These are phyloP conservation scores for Hypoxylon cercidicola DNA, from an alignment of 495 filamentous ascomycete species.

Conservation along the genomic window DNA sequence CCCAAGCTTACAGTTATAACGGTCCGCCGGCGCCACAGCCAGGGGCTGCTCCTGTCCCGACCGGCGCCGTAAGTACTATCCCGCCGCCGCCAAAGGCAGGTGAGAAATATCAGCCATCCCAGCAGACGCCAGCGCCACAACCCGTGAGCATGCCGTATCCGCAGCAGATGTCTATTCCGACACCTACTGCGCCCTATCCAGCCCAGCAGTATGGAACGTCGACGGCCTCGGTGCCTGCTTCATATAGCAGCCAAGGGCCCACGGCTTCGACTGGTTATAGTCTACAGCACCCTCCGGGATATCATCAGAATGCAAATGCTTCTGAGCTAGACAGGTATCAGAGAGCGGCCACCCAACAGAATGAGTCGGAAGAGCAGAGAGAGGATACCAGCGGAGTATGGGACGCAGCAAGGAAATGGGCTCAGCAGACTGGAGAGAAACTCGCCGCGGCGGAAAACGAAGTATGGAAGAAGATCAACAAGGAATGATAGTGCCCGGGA, in stretches of 20 bases:
- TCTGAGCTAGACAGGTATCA: constrained; percentile 52
- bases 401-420: constrained; percentile 68
- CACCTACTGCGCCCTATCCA: constrained; percentile 46
- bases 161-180: constrained; percentile 55
- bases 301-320: constrained; percentile 67
- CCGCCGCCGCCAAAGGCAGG: constrained; percentile 68
- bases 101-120: constrained; percentile 51
- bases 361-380: constrained; percentile 35
- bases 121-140: constrained; percentile 40
- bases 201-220: constrained; percentile 51
- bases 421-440: constrained; percentile 68
- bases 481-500: constrained; percentile 43
- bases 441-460: constrained; percentile 71
- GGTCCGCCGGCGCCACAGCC: constrained; percentile 70
- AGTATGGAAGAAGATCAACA: constrained; percentile 77
- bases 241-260: constrained; percentile 28
- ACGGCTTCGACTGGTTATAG: constrained; percentile 28
- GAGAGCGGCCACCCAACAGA: constrained; percentile 44
- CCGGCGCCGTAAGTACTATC: constrained; percentile 41
- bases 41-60: constrained; percentile 58
- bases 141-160: constrained; percentile 48
- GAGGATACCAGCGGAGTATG: constrained; percentile 61
- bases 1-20: constrained; percentile 43
- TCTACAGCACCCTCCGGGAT: constrained; percentile 61
- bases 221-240: constrained; percentile 40